Percentiles rank a stretch among this genome's conserved stretches.
phyloP scores from a whole-genome alignment of 2,329 filamentous ascomycete species.

The Bimuria novae-zelandiae region DNA sequence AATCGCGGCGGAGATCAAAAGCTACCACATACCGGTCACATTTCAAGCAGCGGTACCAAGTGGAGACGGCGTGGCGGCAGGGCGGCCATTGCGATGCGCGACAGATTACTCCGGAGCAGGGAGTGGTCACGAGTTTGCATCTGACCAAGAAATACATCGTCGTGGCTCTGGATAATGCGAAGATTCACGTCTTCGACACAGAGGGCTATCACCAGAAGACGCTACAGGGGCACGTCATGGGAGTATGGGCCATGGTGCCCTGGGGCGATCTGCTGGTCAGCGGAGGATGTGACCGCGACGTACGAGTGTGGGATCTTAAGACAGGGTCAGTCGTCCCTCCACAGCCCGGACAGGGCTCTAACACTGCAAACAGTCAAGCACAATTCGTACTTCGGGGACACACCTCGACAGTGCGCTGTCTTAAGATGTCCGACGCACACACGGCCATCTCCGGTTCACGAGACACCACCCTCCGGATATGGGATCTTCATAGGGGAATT shows the following conservation, averaged over 20 bases:
- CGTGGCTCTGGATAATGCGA: slow-evolving; percentile 94
- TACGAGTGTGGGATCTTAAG: slow-evolving; percentile 93
- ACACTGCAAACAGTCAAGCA: slow-evolving; percentile 25
- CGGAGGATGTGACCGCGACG: slow-evolving; percentile 94
- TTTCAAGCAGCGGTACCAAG: slow-evolving; percentile 96
- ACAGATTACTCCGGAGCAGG: slow-evolving; percentile 94
- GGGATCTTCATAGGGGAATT: slow-evolving; percentile 86
- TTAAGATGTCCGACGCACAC: slow-evolving; percentile 95
- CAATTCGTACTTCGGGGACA: slow-evolving; percentile 78
- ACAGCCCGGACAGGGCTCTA: slow-evolving; percentile 10
- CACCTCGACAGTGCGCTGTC: slow-evolving; percentile 92
- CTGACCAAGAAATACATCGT: slow-evolving; percentile 96
- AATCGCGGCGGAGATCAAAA: slow-evolving; percentile 56
- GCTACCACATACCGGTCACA: slow-evolving; percentile 90
- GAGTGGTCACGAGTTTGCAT: slow-evolving; percentile 94
- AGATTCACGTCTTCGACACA: slow-evolving; percentile 97
- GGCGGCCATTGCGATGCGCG: slow-evolving; percentile 82
- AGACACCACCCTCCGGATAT: slow-evolving; percentile 91
- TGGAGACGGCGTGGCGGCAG: slow-evolving; percentile 94
- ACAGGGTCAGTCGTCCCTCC: slow-evolving; percentile 69
- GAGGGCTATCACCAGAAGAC: slow-evolving; percentile 87
- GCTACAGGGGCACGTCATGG: slow-evolving; percentile 95
- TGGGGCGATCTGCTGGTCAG: slow-evolving; percentile 96
- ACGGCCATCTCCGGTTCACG: slow-evolving; percentile 96
- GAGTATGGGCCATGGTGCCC: slow-evolving; percentile 99